Percentiles rank a stretch among this genome's conserved stretches.
Conservation (phyloP, 2,329 filamentous ascomycete species). For the Epichloe coenophiala region DNA sequence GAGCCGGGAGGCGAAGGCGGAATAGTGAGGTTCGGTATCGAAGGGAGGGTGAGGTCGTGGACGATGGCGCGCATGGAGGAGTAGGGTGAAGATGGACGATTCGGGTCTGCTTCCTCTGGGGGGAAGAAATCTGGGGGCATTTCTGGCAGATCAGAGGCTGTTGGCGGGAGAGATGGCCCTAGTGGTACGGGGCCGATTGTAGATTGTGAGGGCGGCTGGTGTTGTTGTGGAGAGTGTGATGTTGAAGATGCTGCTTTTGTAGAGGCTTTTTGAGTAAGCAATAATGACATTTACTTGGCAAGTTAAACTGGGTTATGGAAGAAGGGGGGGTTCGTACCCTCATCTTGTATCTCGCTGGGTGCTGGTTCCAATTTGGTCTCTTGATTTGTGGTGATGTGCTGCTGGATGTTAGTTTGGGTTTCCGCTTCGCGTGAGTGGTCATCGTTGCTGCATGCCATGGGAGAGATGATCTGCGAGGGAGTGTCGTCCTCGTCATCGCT, state of each 20-base stretch:
- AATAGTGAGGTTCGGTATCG: constrained; percentile 58
- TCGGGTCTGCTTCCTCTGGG: constrained; percentile 8
- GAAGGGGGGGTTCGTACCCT: background rate
- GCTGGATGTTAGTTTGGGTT: background rate
- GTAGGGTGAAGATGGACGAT: constrained; percentile 45
- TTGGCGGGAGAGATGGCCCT: constrained; percentile 25
- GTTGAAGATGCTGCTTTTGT: background rate
- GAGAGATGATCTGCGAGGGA: background rate
- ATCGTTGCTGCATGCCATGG: background rate
- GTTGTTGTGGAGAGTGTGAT: background rate
- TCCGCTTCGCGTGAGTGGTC: background rate
- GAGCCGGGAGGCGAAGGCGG: constrained; percentile 58
- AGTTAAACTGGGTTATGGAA: background rate
- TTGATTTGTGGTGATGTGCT: background rate
- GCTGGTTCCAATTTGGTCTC: background rate
- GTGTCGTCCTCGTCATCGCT: constrained; percentile 35
- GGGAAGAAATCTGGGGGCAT: constrained; percentile 11
- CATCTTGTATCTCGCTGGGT: background rate
- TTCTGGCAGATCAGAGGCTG: constrained; percentile 11
- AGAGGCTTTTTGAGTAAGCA: background rate
- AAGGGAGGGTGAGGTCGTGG: constrained; percentile 61
- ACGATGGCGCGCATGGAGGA: constrained; percentile 49
- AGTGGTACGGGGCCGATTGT: constrained; percentile 20
- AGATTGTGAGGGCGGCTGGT: background rate
- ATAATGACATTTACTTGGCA: too few species aligned